phyloP scores from a whole-genome alignment of 75 land plant species.

The Selaginella moellendorffii region DNA sequence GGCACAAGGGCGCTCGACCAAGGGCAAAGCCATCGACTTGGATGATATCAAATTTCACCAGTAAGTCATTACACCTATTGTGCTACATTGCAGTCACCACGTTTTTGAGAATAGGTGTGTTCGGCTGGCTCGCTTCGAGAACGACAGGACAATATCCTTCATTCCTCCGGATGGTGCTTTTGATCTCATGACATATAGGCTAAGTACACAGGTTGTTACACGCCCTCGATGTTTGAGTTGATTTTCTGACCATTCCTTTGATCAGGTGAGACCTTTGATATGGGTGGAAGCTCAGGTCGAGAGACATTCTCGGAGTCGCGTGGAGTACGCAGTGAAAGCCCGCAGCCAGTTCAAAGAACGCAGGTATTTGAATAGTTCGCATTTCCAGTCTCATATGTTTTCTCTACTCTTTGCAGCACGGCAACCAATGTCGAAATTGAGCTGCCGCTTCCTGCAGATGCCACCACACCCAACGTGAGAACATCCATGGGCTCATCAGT shows the following conservation, averaged over 20 bases:
- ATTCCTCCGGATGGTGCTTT: slow-evolving; percentile 96
- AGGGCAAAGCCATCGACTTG: slow-evolving; percentile 90
- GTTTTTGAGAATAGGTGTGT: slow-evolving; percentile 97
- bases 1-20: slow-evolving; percentile 87
- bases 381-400: no score
- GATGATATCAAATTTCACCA: slow-evolving; percentile 98
- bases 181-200: slow-evolving; percentile 95
- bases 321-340: slow-evolving; percentile 81
- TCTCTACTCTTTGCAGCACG: slow-evolving; percentile 58
- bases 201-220: slow-evolving; percentile 98
- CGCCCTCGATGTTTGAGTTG: no score
- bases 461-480: slow-evolving; percentile 70
- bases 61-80: no score
- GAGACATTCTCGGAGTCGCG: slow-evolving; percentile 78
- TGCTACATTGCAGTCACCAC: not conserved
- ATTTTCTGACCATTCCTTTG: no score
- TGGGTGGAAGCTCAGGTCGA: slow-evolving; percentile 98
- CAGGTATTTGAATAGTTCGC: slow-evolving; percentile 47
- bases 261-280: slow-evolving; percentile 86
- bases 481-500: slow-evolving; percentile 92
- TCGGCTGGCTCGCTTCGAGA: slow-evolving; percentile 88
- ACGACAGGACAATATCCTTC: slow-evolving; percentile 91
- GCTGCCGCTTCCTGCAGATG: slow-evolving; percentile 78
- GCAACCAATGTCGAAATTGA: slow-evolving; percentile 96
- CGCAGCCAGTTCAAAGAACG: slow-evolving; percentile 93